Conservation (phyloP, 1,284 basidiomycete species). For the Puccinia horiana region DNA sequence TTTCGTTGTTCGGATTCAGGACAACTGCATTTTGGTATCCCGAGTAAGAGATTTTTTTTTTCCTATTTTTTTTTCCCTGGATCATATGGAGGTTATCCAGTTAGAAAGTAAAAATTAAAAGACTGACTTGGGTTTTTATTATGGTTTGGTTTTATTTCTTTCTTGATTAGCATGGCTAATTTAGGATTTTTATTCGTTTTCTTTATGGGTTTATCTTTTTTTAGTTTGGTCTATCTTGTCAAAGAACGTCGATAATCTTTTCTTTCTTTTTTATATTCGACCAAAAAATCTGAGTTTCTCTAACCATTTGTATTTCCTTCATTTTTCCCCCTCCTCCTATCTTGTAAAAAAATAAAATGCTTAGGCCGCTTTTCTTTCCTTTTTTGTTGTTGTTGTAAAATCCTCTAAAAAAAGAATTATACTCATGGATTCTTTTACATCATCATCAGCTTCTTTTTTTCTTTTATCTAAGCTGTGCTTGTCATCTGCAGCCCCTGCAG, state of each 20-base stretch:
- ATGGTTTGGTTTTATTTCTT: not conserved
- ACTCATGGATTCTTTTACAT: too few species aligned
- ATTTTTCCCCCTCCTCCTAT: too few species aligned
- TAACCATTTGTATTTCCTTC: too few species aligned
- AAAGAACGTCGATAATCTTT: constrained; percentile 42
- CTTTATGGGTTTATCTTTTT: constrained; percentile 19
- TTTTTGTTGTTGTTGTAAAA: not conserved
- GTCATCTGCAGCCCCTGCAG: too few species aligned
- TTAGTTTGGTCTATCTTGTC: constrained; percentile 22
- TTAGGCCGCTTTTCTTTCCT: too few species aligned
- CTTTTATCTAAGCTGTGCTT: too few species aligned
- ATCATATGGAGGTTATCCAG: constrained; percentile 61
- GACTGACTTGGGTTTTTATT: not conserved
- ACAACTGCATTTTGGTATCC: constrained; percentile 37
- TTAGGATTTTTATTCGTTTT: constrained; percentile 1
- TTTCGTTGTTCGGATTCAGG: constrained; percentile 31
- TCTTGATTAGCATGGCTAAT: constrained; percentile 11
- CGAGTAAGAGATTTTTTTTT: not conserved
- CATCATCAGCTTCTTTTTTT: too few species aligned
- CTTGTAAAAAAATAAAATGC: too few species aligned
- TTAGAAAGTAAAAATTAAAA: not conserved
- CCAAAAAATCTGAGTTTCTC: too few species aligned
- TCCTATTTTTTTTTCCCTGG: not conserved
- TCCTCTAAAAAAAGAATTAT: not conserved
- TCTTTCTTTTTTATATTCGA: not conserved